Base-by-base conservation (phyloP, 106 monocot species). In the Chionographis japonica region DNA sequence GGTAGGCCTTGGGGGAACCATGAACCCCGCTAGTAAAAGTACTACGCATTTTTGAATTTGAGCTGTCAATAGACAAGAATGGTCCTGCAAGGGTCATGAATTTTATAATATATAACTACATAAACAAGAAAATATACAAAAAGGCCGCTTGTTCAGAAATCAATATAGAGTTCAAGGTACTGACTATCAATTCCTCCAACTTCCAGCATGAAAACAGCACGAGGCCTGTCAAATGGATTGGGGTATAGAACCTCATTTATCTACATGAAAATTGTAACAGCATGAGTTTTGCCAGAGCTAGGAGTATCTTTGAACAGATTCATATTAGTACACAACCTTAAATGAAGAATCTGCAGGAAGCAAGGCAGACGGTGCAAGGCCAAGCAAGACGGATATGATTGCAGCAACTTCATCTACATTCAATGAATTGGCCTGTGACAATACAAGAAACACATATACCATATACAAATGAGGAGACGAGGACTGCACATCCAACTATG, bases 141-240 rank as follows among this genome's bases (percentile, higher is more conserved):
- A 12, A 16, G 46, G 9, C 8, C 8, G 17, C 19, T 40, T 4
- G 52, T 68, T 43, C 3, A 4, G 35, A 74, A 67, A 7, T 60
- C 46, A 46, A 56, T n/a, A 39, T 18, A 76, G 35, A 36, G 15
- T 7, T 13, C 1, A 11, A 61, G 3, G 52, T 52, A 77, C 70
- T 61, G 58, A 95, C 95, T 84, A 59, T 84, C 75, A 15, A 79
- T 64, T 81, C 91, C 86, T 46, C 12, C 42, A 4, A 88, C 81
- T 79, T 95, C 86, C 39, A 91, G 70, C 58, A 88, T 53, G 8
- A 95, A 74, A 51, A 88, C 79, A 63, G 95, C 83, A 78, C 40
- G 75, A 3, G 95, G 90, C 60, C 80, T 85, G 13, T 86, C 77
- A 79, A 95, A 95, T 50, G 86, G 95, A 75, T 84, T 86, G 8